These are phyloP conservation scores for Tylopilus sp. DNA, from an alignment of 768 basidiomycete genomes.

Conservation along the genomic window DNA sequence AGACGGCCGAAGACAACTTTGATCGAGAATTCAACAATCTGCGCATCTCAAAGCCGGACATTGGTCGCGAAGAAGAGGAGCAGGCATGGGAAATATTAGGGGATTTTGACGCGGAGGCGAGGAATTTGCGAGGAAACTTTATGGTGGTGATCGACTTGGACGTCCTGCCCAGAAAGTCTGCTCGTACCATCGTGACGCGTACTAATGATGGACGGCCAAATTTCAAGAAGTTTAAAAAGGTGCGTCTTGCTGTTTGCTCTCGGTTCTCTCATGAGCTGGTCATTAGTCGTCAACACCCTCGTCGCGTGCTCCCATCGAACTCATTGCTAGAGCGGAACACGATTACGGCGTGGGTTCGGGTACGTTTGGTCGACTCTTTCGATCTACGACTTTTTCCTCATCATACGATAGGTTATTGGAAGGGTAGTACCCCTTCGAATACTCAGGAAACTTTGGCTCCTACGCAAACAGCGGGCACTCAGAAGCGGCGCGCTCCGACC, in stretches of 20 bases:
- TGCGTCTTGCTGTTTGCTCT: conserved; percentile 25
- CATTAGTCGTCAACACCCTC: conserved; percentile 28
- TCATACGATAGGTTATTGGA: conserved; percentile 53
- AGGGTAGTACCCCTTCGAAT: conserved; percentile 30
- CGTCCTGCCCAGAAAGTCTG: conserved; percentile 37
- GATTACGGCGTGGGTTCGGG: conserved; percentile 55
- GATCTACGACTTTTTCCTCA: not conserved
- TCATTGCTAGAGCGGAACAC: conserved; percentile 48
- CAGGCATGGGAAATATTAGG: conserved; percentile 58
- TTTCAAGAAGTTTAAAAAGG: conserved; percentile 80
- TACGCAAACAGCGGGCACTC: conserved; percentile 18
- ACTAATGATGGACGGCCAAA: conserved; percentile 47
- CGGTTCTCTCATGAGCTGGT: conserved; percentile 5
- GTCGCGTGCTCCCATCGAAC: conserved; percentile 42
- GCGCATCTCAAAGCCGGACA: conserved; percentile 63
- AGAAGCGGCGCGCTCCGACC: conserved; percentile 27
- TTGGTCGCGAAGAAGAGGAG: conserved; percentile 45
- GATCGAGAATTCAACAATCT: conserved; percentile 80
- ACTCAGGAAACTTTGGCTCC: conserved; percentile 14
- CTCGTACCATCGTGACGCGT: conserved; percentile 35
- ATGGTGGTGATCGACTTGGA: conserved; percentile 75
- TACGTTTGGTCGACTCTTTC: conserved; percentile 23
- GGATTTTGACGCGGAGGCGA: conserved; percentile 58
- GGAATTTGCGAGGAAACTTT: conserved; percentile 66
- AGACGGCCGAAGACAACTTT: conserved; percentile 57